Evolutionary conservation across 1,139 yeast genomes (phyloP).

Genomic region (Kodamaea alishanica): DNA sequence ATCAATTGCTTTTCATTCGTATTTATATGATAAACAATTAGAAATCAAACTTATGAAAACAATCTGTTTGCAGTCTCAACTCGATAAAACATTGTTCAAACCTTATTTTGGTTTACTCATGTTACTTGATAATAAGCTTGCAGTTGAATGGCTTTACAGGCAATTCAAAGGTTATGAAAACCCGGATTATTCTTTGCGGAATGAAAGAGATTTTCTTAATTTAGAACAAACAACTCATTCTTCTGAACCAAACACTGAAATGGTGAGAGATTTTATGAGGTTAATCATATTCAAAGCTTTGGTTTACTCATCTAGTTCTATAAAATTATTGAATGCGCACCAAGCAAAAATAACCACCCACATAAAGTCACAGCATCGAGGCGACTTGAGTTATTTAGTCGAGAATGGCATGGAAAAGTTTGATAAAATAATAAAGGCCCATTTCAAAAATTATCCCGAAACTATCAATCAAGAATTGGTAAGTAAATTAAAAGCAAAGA

Average conservation of each 20-base stretch:
- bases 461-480: not conserved
- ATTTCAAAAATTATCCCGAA: slow-evolving; percentile 2
- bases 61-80: not conserved
- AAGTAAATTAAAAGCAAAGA: slow-evolving; percentile 2
- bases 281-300: too few species aligned
- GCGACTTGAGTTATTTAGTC: slow-evolving; percentile 2
- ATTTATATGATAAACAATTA: not conserved
- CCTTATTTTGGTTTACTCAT: slow-evolving; percentile 11
- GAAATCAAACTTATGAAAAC: not conserved
- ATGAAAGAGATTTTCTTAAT: too few species aligned
- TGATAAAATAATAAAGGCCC: slow-evolving; percentile 4
- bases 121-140: slow-evolving; percentile 7
- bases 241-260: too few species aligned
- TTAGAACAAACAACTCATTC: too few species aligned
- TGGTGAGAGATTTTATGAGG: too few species aligned
- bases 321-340: too few species aligned
- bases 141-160: slow-evolving; percentile 9
- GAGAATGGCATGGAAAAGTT: slow-evolving; percentile 2
- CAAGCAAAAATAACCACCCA: too few species aligned
- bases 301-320: too few species aligned
- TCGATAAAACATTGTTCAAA: slow-evolving; percentile 7
- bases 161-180: not conserved
- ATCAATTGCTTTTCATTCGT: slow-evolving; percentile 1
- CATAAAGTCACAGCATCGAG: too few species aligned
- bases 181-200: too few species aligned